Evolutionary conservation across 257 asterid species (phyloP).

Genomic region (Solanum pennellii): DNA sequence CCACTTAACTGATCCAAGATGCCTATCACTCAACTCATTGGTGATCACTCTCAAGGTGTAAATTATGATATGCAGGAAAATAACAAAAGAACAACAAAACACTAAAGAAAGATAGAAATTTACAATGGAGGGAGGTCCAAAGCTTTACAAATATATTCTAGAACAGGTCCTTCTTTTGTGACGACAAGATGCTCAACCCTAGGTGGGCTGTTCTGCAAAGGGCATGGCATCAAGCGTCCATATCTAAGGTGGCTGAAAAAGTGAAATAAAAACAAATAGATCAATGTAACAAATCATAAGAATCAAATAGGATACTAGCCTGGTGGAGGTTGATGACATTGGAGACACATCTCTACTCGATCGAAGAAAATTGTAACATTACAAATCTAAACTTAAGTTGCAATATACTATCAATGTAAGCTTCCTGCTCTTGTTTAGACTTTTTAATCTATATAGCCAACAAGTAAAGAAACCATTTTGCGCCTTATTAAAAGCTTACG

Average conservation of each 20-base stretch:
- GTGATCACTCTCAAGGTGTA: background rate
- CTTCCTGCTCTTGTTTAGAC: background rate
- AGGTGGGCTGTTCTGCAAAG: conserved; percentile 59
- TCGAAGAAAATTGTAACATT: background rate
- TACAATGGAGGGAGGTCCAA: conserved; percentile 75
- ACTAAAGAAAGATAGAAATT: conserved; percentile 13
- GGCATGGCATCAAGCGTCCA: conserved; percentile 85
- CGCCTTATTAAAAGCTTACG: background rate
- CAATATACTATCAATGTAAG: background rate
- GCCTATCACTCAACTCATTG: conserved; percentile 2
- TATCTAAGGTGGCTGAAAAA: conserved; percentile 51
- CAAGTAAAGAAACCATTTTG: background rate
- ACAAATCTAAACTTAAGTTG: background rate
- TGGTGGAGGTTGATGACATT: background rate
- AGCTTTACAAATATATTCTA: conserved; percentile 45
- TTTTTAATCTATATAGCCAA: background rate
- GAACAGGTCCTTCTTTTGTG: conserved; percentile 69
- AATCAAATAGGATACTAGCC: background rate
- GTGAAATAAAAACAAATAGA: background rate
- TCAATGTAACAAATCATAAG: background rate
- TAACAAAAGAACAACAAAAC: background rate
- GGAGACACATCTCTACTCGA: background rate
- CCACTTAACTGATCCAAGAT: background rate
- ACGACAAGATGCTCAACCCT: conserved; percentile 89
- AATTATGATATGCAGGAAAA: background rate